These are phyloP conservation scores for Pseudogymnoascus pannorum DNA, from an alignment of 2,329 filamentous ascomycete species.

Conservation along the genomic window DNA sequence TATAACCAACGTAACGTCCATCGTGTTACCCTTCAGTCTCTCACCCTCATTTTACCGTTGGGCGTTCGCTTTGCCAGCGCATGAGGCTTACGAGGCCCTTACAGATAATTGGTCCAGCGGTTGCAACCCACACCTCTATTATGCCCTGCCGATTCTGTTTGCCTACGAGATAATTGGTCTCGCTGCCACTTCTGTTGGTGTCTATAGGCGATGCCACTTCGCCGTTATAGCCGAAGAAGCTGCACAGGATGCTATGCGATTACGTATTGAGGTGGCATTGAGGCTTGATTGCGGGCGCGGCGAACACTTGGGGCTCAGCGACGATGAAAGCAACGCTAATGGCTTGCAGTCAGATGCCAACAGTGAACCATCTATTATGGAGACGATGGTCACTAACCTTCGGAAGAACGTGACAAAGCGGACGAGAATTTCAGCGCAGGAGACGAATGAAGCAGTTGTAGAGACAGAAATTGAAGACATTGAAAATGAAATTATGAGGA, in stretches of 20 bases:
- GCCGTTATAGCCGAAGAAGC: constrained; percentile 25
- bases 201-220: constrained; percentile 28
- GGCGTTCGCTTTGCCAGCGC: constrained; percentile 58
- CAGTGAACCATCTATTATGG: not conserved
- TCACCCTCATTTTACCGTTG: constrained; percentile 51
- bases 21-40: constrained; percentile 52
- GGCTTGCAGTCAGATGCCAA: not conserved
- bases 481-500: not conserved
- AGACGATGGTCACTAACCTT: not conserved
- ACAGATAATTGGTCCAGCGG: constrained; percentile 34
- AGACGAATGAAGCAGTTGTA: not conserved
- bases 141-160: constrained; percentile 35
- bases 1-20: constrained; percentile 53
- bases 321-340: not conserved
- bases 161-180: constrained; percentile 29
- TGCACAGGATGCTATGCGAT: constrained; percentile 21
- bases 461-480: not conserved
- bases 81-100: constrained; percentile 41
- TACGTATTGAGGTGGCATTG: constrained; percentile 24
- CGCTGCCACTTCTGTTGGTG: constrained; percentile 22
- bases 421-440: not conserved
- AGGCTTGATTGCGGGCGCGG: constrained; percentile 20
- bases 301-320: not conserved
- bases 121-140: constrained; percentile 31
- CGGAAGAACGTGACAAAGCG: not conserved